Percentiles rank a stretch among this genome's conserved stretches.
Conservation (phyloP, 176 grass and related monocot species). For the Calamus simplicifolius region DNA sequence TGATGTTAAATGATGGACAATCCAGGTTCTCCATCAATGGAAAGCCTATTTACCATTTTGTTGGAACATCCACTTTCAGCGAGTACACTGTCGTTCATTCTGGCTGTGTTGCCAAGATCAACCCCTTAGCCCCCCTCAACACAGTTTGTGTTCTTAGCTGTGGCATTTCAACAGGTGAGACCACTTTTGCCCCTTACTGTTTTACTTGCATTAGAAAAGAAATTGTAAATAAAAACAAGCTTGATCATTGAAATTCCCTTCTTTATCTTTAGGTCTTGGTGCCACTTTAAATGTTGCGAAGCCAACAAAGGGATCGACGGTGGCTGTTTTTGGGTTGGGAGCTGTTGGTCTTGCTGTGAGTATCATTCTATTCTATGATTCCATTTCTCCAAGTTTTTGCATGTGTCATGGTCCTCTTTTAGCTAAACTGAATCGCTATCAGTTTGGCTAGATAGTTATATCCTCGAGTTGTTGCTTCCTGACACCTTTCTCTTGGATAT, state of each 20-base stretch:
- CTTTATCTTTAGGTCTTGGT: neutral
- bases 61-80: slow-evolving; percentile 8
- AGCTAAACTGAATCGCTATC: no score
- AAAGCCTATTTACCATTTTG: slow-evolving; percentile 4
- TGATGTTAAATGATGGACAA: slow-evolving; percentile 2
- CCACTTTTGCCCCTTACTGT: neutral
- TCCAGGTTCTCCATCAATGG: slow-evolving; percentile 6
- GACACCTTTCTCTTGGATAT: no score
- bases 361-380: neutral
- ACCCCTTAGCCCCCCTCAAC: neutral
- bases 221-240: no score
- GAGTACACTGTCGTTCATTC: slow-evolving; percentile 4
- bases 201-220: no score
- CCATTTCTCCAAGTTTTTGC: no score
- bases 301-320: slow-evolving; percentile 5
- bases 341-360: slow-evolving; percentile 10
- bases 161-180: neutral
- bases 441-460: no score
- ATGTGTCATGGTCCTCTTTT: no score
- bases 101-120: slow-evolving; percentile 6
- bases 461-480: no score
- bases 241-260: no score
- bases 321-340: slow-evolving; percentile 8
- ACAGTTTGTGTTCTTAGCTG: slow-evolving; percentile 6
- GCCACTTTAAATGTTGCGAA: slow-evolving; percentile 8